These are phyloP conservation scores for Russula olivacea DNA, from an alignment of 768 basidiomycete genomes.

Conservation along the genomic window DNA sequence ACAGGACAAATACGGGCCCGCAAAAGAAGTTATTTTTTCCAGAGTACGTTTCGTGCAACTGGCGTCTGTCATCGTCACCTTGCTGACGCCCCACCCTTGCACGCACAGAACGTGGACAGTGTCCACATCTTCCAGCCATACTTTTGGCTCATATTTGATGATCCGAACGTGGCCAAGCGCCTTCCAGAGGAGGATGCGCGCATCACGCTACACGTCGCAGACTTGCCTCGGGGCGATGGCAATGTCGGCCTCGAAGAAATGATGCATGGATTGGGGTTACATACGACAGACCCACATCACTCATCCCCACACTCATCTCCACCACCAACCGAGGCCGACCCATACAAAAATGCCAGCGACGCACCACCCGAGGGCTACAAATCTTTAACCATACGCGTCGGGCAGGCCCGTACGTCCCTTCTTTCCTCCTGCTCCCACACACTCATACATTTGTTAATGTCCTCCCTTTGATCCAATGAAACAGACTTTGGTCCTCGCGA, in stretches of 20 bases:
- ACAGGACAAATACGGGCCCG: slow-evolving; percentile 19
- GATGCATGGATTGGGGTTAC: slow-evolving; percentile 8
- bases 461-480: neutral
- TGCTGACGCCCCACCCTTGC: neutral
- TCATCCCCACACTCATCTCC: neutral
- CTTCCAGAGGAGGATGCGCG: neutral
- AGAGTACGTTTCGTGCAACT: slow-evolving; percentile 12
- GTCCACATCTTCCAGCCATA: slow-evolving; percentile 1
- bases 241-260: slow-evolving; percentile 21
- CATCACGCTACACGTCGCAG: slow-evolving; percentile 8
- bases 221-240: slow-evolving; percentile 6
- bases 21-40: slow-evolving; percentile 16
- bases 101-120: neutral
- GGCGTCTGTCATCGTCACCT: neutral
- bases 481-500: neutral
- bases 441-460: neutral
- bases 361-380: neutral
- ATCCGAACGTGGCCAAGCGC: neutral
- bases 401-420: slow-evolving; percentile 9
- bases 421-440: neutral
- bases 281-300: neutral
- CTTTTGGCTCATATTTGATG: slow-evolving; percentile 21
- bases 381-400: neutral
- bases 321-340: neutral
- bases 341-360: neutral